These are phyloP conservation scores for Kodamaea leandrae DNA, from an alignment of 805 yeast genomes.

Conservation along the genomic window DNA sequence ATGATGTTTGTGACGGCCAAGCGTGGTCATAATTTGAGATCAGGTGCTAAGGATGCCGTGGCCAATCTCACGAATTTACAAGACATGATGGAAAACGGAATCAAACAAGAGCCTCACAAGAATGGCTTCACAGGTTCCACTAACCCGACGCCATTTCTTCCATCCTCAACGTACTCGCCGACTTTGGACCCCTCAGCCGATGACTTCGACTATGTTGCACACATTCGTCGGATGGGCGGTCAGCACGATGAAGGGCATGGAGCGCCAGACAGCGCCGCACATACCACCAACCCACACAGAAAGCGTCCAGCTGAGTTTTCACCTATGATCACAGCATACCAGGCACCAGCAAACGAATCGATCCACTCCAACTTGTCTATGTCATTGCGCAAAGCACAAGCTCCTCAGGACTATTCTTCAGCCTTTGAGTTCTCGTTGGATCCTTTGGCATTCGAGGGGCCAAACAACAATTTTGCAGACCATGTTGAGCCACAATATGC, in stretches of 20 bases:
- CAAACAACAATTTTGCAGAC: constrained; percentile 20
- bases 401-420: constrained; percentile 3
- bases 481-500: constrained; percentile 4
- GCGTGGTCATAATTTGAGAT: constrained; percentile 1
- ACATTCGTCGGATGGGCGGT: constrained; percentile 52
- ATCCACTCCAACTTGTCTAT: constrained; percentile 14
- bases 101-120: not conserved
- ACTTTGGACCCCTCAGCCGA: constrained; percentile 44
- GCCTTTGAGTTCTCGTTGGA: constrained; percentile 39
- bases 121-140: too few species aligned
- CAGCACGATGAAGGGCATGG: not conserved
- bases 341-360: not conserved
- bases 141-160: not conserved
- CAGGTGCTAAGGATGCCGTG: not conserved
- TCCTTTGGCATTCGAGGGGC: constrained; percentile 50
- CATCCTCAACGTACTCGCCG: constrained; percentile 5
- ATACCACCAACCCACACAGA: constrained; percentile 7
- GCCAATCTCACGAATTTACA: not conserved
- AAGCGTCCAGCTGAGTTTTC: constrained; percentile 25
- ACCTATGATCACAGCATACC: constrained; percentile 13
- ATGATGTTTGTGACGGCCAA: constrained; percentile 58
- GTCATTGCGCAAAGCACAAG: constrained; percentile 19
- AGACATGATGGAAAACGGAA: not conserved
- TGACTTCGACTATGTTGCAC: constrained; percentile 64
- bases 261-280: not conserved